A percentile compares a stretch with the other conserved stretches of the same genome.
Evolutionary conservation across 2,329 filamentous ascomycete species (phyloP).

Genomic region (Nigrospora osmanthi): DNA sequence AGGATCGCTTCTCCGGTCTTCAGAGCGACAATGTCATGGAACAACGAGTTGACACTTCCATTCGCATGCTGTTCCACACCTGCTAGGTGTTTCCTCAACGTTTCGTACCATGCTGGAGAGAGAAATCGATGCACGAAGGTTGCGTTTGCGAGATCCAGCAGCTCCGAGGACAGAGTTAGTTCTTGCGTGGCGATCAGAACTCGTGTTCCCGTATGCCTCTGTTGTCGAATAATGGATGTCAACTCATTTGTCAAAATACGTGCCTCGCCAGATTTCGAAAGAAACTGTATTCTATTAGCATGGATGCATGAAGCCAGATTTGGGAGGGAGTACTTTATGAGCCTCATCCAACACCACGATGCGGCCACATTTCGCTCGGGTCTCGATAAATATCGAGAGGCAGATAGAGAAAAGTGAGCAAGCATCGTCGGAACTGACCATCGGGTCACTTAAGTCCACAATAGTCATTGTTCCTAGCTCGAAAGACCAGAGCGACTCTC

Average conservation of each 20-base stretch:
- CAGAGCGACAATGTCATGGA: slow-evolving; percentile 35
- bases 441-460: slow-evolving; percentile 66
- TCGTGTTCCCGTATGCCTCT: slow-evolving; percentile 60
- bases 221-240: slow-evolving; percentile 56
- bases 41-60: slow-evolving; percentile 14
- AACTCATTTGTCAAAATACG: slow-evolving; percentile 53
- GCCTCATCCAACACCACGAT: slow-evolving; percentile 70
- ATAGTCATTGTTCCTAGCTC: slow-evolving; percentile 44
- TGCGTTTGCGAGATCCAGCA: slow-evolving; percentile 64
- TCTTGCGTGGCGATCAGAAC: slow-evolving; percentile 72
- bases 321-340: slow-evolving; percentile 42
- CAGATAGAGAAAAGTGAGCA: slow-evolving; percentile 57
- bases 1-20: slow-evolving; percentile 36
- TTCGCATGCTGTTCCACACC: slow-evolving; percentile 13
- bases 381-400: slow-evolving; percentile 39
- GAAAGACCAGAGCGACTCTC: slow-evolving; percentile 20
- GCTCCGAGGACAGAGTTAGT: slow-evolving; percentile 58
- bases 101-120: slow-evolving; percentile 53
- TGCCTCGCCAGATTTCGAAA: slow-evolving; percentile 49
- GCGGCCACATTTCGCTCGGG: slow-evolving; percentile 36
- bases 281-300: slow-evolving; percentile 32
- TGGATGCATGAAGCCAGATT: background rate
- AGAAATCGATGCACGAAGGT: slow-evolving; percentile 67
- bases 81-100: slow-evolving; percentile 36
- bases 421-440: slow-evolving; percentile 56